Percentiles rank a stretch among this genome's conserved stretches.
These are phyloP conservation scores for Ogataea ramenticola DNA, from an alignment of 805 yeast genomes.

Conservation along the genomic window DNA sequence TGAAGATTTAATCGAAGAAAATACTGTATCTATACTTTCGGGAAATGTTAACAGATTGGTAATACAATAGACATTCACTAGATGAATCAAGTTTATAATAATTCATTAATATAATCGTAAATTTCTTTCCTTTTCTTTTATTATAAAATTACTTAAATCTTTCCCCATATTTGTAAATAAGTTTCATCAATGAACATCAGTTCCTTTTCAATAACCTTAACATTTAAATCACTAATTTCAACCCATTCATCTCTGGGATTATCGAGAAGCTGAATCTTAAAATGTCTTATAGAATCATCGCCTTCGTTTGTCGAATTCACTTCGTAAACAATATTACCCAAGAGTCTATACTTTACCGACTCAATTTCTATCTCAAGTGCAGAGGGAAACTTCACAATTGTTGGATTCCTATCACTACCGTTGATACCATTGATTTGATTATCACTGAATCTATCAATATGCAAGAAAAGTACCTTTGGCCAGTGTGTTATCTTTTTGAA, in stretches of 20 bases:
- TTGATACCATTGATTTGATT: conserved; percentile 22
- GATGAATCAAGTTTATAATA: neutral
- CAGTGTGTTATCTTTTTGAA: conserved; percentile 30
- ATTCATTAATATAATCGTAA: neutral
- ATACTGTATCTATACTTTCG: conserved; percentile 78
- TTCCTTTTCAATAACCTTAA: conserved; percentile 43
- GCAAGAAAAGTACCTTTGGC: conserved; percentile 51
- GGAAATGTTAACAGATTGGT: conserved; percentile 89
- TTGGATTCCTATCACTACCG: conserved; percentile 44
- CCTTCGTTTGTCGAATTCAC: conserved; percentile 7
- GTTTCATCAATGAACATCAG: conserved; percentile 55
- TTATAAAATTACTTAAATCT: too few relatives aligned
- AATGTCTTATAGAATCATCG: conserved; percentile 19
- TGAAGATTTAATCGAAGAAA: conserved; percentile 78
- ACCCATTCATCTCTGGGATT: conserved; percentile 42
- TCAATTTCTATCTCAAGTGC: conserved; percentile 19
- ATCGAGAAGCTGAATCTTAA: conserved; percentile 45
- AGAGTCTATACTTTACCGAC: conserved; percentile 30
- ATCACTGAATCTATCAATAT: conserved; percentile 46
- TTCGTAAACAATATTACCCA: conserved; percentile 41
- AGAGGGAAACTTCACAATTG: conserved; percentile 54
- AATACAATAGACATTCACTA: conserved; percentile 43
- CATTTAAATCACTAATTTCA: conserved; percentile 46
- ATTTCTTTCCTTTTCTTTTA: too few relatives aligned
- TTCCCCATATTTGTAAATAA: conserved; percentile 64